Conservation (phyloP, 306 rosid genomes). For the Cucumis melo region DNA sequence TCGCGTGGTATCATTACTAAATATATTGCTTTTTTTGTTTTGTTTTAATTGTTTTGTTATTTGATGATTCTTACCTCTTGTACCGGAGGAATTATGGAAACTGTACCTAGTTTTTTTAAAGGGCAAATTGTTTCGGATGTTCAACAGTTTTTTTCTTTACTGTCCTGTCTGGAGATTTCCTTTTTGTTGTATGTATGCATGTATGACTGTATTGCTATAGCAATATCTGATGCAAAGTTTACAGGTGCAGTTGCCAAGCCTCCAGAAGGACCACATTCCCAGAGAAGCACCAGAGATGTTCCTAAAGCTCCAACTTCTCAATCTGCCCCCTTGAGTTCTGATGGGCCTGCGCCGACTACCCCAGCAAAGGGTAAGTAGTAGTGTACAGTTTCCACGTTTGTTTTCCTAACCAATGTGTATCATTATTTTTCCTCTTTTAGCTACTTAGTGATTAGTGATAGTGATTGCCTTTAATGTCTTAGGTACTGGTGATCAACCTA, state of each 20-base stretch:
- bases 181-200: background rate
- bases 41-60: background rate
- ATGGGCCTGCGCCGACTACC: constrained; percentile 23
- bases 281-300: constrained; percentile 41
- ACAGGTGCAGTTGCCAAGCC: constrained; percentile 41
- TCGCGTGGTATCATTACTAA: constrained; percentile 36
- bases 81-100: background rate
- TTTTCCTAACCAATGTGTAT: background rate
- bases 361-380: constrained; percentile 45
- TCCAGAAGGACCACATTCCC: constrained; percentile 38
- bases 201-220: constrained; percentile 17
- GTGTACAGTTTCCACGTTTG: background rate
- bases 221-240: constrained; percentile 33
- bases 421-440: background rate
- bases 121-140: background rate
- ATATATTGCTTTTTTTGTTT: background rate
- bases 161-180: background rate
- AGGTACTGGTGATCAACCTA: constrained; percentile 56
- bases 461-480: constrained; percentile 8
- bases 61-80: background rate
- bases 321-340: constrained; percentile 36
- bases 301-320: constrained; percentile 64
- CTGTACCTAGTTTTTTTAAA: background rate
- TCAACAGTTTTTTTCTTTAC: background rate
- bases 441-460: background rate